Evolutionary conservation across 257 asterid genomes (phyloP), one percentile per base, ranked within the genome.

Genomic region (Nemophila menziesii): DNA sequence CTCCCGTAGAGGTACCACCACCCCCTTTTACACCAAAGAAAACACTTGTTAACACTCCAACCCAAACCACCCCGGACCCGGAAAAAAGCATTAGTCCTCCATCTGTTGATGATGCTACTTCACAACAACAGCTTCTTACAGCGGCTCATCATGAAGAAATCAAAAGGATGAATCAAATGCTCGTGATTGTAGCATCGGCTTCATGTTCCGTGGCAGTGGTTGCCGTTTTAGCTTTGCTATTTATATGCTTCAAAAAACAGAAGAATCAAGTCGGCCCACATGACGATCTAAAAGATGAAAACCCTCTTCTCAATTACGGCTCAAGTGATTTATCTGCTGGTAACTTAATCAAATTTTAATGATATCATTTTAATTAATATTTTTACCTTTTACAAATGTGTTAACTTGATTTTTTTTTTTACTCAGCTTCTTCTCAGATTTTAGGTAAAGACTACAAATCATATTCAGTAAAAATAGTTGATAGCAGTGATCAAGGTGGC

Each of bases 221-320:
- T 60, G 54, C 63, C 34, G 48, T 76, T 43, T 24, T 72, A 17
- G 68, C 72, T 39, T 39, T 89, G 47, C 43, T 69, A 16, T 43
- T 84, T 18, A 14, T 69, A 37, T 61, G 74, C 39, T 66, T 69
- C 48, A 26, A 58, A 26, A 76, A 44, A 53, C 49, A 54, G 17
- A 67, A 50, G 34, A 60, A 55, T 23, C 53, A 51, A 8, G 54
- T 58, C 45, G 69, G 66, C 49, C 76, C 74, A 0, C 59, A 62
- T 20, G 73, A 49, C 5, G 90, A 60, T 66, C 75, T 58, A 15
- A 56, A 72, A 48, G 93, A 77, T 8, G 93, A 68, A 53, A 84
- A 78, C 45, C 92, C 89, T 45, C 87, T 77, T 62, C 78, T 81
- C 49, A 70, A 71, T 59, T 38, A 65, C 43, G 44, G 44, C 50